Percentiles rank a stretch among this genome's conserved stretches.
Evolutionary conservation across 2,329 filamentous ascomycete genomes (phyloP).

Genomic region (Trichophyton verrucosum): DNA sequence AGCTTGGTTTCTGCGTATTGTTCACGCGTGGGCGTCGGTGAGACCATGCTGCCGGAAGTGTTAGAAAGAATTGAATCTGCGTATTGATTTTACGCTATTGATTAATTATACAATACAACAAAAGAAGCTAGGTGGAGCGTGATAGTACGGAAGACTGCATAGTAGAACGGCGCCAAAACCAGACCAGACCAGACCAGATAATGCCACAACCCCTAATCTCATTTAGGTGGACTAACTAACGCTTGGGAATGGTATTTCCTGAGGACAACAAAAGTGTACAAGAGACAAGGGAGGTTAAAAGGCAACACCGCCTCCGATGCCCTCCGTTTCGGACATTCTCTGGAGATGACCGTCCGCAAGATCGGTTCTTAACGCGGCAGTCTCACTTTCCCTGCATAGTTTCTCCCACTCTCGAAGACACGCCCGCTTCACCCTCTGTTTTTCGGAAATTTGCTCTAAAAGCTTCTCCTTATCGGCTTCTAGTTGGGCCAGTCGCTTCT

Average conservation of each 20-base stretch:
- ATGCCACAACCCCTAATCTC: too few species aligned
- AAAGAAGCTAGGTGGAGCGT: too few species aligned
- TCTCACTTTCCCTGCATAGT: slow-evolving; percentile 35
- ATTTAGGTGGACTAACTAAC: neutral
- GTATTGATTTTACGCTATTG: too few species aligned
- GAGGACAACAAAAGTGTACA: neutral
- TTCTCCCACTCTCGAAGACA: slow-evolving; percentile 37
- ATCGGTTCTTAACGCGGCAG: slow-evolving; percentile 35
- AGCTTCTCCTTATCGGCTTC: slow-evolving; percentile 35
- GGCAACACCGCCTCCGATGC: slow-evolving; percentile 24
- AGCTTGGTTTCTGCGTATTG: neutral
- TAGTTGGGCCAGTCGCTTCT: slow-evolving; percentile 35
- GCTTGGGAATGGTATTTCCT: neutral
- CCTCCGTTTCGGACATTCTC: slow-evolving; percentile 32
- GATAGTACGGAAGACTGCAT: neutral
- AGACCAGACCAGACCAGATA: neutral
- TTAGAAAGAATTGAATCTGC: too few species aligned
- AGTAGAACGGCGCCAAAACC: neutral
- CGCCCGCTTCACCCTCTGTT: slow-evolving; percentile 31
- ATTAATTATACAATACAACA: too few species aligned
- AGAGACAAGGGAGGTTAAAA: slow-evolving; percentile 21
- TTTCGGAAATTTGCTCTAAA: slow-evolving; percentile 33
- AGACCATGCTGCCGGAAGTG: too few species aligned
- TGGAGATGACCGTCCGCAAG: slow-evolving; percentile 38
- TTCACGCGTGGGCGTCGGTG: too few species aligned